Evolutionary conservation across 495 filamentous ascomycete genomes (phyloP).

Genomic region (Zalerion maritima): DNA sequence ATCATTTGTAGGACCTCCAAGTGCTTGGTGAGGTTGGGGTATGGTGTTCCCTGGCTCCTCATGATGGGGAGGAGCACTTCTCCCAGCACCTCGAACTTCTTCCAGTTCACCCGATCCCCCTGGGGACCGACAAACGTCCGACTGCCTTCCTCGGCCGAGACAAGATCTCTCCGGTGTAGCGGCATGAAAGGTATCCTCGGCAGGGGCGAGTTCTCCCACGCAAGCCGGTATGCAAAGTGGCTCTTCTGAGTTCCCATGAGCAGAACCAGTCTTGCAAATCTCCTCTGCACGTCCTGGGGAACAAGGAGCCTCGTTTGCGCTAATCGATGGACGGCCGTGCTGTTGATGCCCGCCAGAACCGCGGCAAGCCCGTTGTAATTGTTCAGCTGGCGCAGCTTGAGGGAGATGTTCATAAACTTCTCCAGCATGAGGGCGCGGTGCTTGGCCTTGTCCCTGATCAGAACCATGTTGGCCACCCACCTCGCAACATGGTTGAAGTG

Average conservation of each 20-base stretch:
- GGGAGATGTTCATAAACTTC: conserved; percentile 80
- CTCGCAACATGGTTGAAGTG: conserved; percentile 93
- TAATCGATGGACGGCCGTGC: conserved; percentile 75
- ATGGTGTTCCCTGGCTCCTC: conserved; percentile 75
- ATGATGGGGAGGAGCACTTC: conserved; percentile 83
- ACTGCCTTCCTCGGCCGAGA: conserved; percentile 85
- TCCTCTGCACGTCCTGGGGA: conserved; percentile 49
- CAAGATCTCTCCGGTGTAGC: conserved; percentile 76
- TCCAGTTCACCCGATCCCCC: conserved; percentile 80
- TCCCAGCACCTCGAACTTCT: conserved; percentile 92
- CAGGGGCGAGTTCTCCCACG: conserved; percentile 85
- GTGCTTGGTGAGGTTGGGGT: conserved; percentile 50
- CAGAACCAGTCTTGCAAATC: conserved; percentile 77
- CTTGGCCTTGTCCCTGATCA: conserved; percentile 91
- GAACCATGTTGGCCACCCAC: conserved; percentile 81
- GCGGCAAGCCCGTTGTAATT: conserved; percentile 95
- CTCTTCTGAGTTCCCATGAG: conserved; percentile 86
- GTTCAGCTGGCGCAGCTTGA: conserved; percentile 77
- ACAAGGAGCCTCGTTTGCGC: conserved; percentile 69
- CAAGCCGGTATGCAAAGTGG: conserved; percentile 85
- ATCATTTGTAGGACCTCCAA: conserved; percentile 56
- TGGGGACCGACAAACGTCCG: conserved; percentile 68
- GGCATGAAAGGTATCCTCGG: conserved; percentile 90
- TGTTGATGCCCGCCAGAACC: conserved; percentile 83
- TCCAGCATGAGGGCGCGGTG: conserved; percentile 80